Percentiles rank a stretch among this genome's conserved stretches.
Conservation (phyloP, 2,329 filamentous ascomycete species). For the Colletotrichum shisoi region DNA sequence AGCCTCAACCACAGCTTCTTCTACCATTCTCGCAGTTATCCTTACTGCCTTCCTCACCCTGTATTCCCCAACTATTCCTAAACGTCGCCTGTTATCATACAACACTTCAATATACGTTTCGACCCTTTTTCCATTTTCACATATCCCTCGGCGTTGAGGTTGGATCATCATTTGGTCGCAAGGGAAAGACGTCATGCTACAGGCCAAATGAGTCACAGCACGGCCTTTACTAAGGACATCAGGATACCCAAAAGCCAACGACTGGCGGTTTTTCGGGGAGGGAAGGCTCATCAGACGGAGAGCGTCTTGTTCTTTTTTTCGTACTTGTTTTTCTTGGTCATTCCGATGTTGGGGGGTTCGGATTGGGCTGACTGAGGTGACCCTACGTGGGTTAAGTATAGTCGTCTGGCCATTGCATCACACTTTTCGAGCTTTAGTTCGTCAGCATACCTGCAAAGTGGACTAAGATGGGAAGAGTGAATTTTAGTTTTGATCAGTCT, state of each 20-base stretch:
- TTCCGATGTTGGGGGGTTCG: not conserved
- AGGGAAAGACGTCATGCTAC: conserved; percentile 28
- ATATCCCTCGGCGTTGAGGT: conserved; percentile 37
- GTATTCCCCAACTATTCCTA: conserved; percentile 8
- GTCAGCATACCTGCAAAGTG: not conserved
- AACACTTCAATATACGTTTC: conserved; percentile 31
- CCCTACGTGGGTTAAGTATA: not conserved
- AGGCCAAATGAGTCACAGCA: conserved; percentile 28
- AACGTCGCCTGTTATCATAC: conserved; percentile 15
- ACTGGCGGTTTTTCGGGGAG: conserved; percentile 23
- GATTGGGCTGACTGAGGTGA: not conserved
- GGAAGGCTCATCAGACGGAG: not conserved
- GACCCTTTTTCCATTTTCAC: conserved; percentile 9
- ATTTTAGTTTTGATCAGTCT: not conserved
- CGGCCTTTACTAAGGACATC: conserved; percentile 25
- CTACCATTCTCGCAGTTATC: not conserved
- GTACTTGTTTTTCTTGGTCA: not conserved
- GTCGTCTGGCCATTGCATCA: not conserved
- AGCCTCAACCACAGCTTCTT: not conserved
- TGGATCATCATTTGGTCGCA: conserved; percentile 32
- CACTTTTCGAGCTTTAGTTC: not conserved
- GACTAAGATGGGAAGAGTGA: not conserved
- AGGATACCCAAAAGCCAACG: conserved; percentile 37
- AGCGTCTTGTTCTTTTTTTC: conserved; percentile 12
- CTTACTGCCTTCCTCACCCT: not conserved